Conservation (phyloP, 2,329 filamentous ascomycete species). For the Chaetomiaceae sp. region DNA sequence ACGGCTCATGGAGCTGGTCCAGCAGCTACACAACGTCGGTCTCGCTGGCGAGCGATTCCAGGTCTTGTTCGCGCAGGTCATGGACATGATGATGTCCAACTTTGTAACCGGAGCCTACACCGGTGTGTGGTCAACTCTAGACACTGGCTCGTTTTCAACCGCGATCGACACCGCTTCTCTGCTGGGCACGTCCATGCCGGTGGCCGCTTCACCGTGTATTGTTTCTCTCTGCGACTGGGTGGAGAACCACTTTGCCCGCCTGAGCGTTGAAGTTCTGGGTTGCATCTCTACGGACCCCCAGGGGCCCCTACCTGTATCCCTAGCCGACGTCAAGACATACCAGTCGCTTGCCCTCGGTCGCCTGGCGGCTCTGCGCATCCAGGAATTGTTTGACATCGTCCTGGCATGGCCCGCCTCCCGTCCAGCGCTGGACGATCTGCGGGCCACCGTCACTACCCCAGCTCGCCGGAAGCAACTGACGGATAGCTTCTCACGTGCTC, state of each 20-base stretch:
- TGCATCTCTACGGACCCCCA: slow-evolving; percentile 37
- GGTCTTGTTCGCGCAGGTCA: slow-evolving; percentile 65
- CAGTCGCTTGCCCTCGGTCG: slow-evolving; percentile 65
- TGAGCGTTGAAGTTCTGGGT: slow-evolving; percentile 59
- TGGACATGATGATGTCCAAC: slow-evolving; percentile 60
- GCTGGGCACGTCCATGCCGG: slow-evolving; percentile 31
- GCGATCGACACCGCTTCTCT: slow-evolving; percentile 26
- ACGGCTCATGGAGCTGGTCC: slow-evolving; percentile 53
- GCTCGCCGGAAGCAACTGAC: slow-evolving; percentile 67
- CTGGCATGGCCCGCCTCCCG: slow-evolving; percentile 68
- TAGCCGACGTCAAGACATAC: slow-evolving; percentile 61
- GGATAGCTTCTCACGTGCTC: slow-evolving; percentile 60
- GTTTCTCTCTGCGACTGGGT: slow-evolving; percentile 62
- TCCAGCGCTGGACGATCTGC: slow-evolving; percentile 69
- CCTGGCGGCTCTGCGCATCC: slow-evolving; percentile 64
- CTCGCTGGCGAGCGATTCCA: slow-evolving; percentile 66
- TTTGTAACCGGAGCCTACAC: slow-evolving; percentile 60
- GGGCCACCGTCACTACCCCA: slow-evolving; percentile 64
- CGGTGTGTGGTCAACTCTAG: slow-evolving; percentile 54
- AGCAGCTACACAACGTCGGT: slow-evolving; percentile 59
- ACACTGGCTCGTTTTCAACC: slow-evolving; percentile 26
- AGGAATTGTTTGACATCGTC: slow-evolving; percentile 75
- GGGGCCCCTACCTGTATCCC: slow-evolving; percentile 38
- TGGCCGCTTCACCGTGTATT: slow-evolving; percentile 53
- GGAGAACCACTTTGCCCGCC: slow-evolving; percentile 59